A percentile compares a stretch with the other conserved stretches of the same genome.
phyloP scores from a whole-genome alignment of 345 rosid genomes.

The Boechera retrofracta region DNA sequence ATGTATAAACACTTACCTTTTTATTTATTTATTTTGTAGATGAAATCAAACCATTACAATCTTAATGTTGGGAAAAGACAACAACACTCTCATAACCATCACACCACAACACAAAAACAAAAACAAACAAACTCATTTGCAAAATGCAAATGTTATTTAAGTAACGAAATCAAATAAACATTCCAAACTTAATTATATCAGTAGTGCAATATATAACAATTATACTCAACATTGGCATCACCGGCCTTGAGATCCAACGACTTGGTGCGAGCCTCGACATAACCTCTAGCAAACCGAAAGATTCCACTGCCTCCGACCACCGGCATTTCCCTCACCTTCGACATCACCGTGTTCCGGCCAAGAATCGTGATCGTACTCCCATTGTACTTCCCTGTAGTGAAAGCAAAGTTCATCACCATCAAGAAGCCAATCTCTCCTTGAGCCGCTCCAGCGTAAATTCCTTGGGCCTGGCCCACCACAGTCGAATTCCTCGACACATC shows the following conservation, averaged over 20 bases:
- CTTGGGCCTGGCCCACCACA: constrained; percentile 47
- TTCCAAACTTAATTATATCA: constrained; percentile 14
- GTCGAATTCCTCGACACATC: constrained; percentile 42
- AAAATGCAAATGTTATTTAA: background rate
- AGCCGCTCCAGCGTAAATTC: constrained; percentile 42
- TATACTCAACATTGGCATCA: constrained; percentile 46
- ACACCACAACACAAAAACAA: background rate
- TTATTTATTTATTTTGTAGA: background rate
- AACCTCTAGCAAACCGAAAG: constrained; percentile 61
- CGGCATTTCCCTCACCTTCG: constrained; percentile 56
- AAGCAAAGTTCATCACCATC: constrained; percentile 52
- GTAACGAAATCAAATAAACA: constrained; percentile 14
- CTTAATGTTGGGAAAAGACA: background rate
- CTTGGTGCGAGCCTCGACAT: constrained; percentile 50
- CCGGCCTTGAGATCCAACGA: constrained; percentile 14
- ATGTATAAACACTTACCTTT: constrained; percentile 1
- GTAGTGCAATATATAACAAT: constrained; percentile 48
- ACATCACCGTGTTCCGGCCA: constrained; percentile 44
- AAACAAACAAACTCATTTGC: background rate
- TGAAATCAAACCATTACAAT: constrained; percentile 11
- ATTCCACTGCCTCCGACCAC: constrained; percentile 64
- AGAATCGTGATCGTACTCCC: constrained; percentile 48
- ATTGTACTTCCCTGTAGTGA: constrained; percentile 47
- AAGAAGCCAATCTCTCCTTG: constrained; percentile 31
- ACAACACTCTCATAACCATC: background rate